Percentiles rank a stretch among this genome's conserved stretches.
Conservation (phyloP, 306 rosid genomes). For the Gillenia trifoliata region DNA sequence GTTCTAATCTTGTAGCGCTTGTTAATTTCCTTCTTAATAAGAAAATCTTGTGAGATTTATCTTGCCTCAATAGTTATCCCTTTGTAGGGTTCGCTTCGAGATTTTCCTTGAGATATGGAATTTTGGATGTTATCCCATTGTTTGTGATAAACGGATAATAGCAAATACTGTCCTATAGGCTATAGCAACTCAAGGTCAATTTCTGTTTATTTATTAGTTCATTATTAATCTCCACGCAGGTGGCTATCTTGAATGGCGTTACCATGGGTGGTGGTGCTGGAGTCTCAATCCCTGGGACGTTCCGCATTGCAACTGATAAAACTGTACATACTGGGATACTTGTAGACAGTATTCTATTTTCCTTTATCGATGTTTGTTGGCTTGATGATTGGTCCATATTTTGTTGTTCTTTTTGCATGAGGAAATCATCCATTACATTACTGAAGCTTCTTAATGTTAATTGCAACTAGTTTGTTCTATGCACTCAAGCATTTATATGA, state of each 20-base stretch:
- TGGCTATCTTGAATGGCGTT: slow-evolving; percentile 82
- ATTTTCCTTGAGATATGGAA: no score
- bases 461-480: background rate
- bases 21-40: background rate
- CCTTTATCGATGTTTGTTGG: background rate
- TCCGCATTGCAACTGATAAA: slow-evolving; percentile 80
- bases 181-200: no score
- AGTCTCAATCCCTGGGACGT: slow-evolving; percentile 83
- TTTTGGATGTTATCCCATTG: no score
- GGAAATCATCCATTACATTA: background rate
- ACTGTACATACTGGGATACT: slow-evolving; percentile 47
- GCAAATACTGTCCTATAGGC: no score
- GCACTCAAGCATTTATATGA: background rate
- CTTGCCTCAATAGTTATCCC: background rate
- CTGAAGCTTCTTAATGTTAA: background rate
- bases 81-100: no score
- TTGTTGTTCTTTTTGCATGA: background rate
- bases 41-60: background rate
- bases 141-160: no score
- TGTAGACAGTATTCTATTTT: background rate
- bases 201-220: background rate
- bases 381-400: slow-evolving; percentile 3
- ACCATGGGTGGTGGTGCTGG: slow-evolving; percentile 99
- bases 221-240: slow-evolving; percentile 41
- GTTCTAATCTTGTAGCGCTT: background rate